Evolutionary conservation across 306 rosid genomes (phyloP), one percentile per base, ranked within the genome.

Genomic region (Lathyrus tuberosus): DNA sequence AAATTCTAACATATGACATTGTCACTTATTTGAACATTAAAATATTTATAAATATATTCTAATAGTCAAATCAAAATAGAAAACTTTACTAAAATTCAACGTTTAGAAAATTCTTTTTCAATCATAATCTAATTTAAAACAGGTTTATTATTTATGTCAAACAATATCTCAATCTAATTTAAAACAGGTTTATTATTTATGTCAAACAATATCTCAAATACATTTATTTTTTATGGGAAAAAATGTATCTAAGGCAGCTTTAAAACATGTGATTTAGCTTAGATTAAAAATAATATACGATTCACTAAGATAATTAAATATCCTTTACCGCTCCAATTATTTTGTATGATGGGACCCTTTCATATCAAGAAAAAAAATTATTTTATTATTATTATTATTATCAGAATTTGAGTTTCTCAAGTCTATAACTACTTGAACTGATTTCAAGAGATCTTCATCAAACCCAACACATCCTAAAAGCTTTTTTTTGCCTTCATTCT

Each of bases 401-500:
- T 62, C 5, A 38, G 13, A 33, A 42, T 54, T 47, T 74, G 35
- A 79, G 54, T 37, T 70, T 65, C 65, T 38, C 42, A 49, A 40
- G 59, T 67, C 65, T 79, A 79, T 74, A 79, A 62, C 75, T 60
- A 62, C 75, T 60, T 67, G 61, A 67, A 68, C 68, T 44, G 1
- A 46, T 74, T 54, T 67, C 79, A 74, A 69, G 72, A 37, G 33
- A 24, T 62, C 70, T 41, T 46, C 72, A 47, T 69, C 62, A 69
- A 62, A 67, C 38, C 70, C 68, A 48, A 28, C 67, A 57, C 53
- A 33, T 16, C 17, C 44, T 30, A 60, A 76, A 81, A 76, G 76
- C 72, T 72, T 69, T 15, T 67, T 81, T 81, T 70, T 81, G 85
- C 75, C 77, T 35, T 72, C 69, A 62, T 65, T 63, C 67, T 57